Evolutionary conservation across 176 grass and related monocot species (phyloP), one percentile per base, ranked within the genome.

Genomic region (Eleusine coracana): DNA sequence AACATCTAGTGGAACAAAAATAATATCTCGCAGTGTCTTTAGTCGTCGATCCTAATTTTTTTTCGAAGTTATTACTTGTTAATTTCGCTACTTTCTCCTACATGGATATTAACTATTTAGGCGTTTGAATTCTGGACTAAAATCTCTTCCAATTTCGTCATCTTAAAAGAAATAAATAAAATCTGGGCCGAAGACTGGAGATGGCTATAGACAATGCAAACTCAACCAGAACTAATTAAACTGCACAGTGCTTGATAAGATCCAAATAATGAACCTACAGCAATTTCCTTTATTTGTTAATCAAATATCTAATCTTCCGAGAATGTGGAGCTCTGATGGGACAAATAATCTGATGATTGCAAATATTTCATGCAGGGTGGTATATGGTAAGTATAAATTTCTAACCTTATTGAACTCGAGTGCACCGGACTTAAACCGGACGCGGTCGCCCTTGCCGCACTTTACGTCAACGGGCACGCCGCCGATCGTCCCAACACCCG

Each of bases 401-500:
- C 77, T 73, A 41, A 96, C 96, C 93, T 92, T 82, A 80, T 77
- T 93, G 85, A 99, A 99, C 39, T 96, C 80, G 76, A 99, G 87
- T 27, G 91, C 87, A 69, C 90, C 91, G 46, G 96, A 95, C 85
- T 88, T 90, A 80, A 88, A 82, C 18, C 96, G 93, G 84, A 90
- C 87, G 45, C 93, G 91, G 74, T 96, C 93, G 28, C 93, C 96
- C 88, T 96, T 99, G 73, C 89, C 96, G 73, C 89, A 99, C 77
- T 93, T 99, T 12, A 99, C 87, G 73, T 93, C 91, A 67, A 81
- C 66, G 0, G 91, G 81, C 31, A 99, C 87, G 73, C 74, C 93
- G 68, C 25, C 71, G 64, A 88, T 78, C 36, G 71, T 59, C 16
- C 96, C 96, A 61, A 92, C 71, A 1, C 96, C 90, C 0, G 96